Evolutionary conservation across 2,329 filamentous ascomycete species (phyloP).

Genomic region (Reticulascus tulasneorum): DNA sequence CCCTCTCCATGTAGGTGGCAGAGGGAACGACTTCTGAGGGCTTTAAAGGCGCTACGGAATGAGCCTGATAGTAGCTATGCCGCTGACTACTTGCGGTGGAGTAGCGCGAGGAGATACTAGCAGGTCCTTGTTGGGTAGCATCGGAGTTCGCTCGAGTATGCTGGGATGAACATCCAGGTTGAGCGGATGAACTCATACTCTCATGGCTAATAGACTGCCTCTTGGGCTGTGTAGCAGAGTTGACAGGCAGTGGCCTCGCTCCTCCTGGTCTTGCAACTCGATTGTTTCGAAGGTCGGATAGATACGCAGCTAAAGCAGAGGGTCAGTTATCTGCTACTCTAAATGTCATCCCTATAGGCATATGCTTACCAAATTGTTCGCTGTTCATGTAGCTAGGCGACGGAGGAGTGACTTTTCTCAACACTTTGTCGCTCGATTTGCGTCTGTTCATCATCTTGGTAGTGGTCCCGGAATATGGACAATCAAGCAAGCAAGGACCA

Average conservation of each 20-base stretch:
- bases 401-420: constrained; percentile 57
- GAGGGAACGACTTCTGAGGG: constrained; percentile 61
- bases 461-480: too few relatives aligned
- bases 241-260: constrained; percentile 60
- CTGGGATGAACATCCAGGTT: too few relatives aligned
- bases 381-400: constrained; percentile 62
- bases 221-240: too few relatives aligned
- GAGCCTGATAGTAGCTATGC: constrained; percentile 49
- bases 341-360: too few relatives aligned
- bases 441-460: constrained; percentile 14
- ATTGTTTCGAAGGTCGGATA: constrained; percentile 63
- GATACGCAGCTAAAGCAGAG: constrained; percentile 9
- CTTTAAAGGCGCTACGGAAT: constrained; percentile 41
- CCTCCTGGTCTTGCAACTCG: constrained; percentile 66
- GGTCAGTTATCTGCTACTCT: too few relatives aligned
- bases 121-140: constrained; percentile 21
- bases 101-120: constrained; percentile 47
- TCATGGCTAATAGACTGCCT: too few relatives aligned
- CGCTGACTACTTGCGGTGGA: constrained; percentile 40
- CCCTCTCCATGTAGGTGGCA: constrained; percentile 68
- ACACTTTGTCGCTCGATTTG: constrained; percentile 31
- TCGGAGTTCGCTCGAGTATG: constrained; percentile 1
- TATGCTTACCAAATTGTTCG: constrained; percentile 62
- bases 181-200: too few relatives aligned
- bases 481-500: too few relatives aligned